A percentile compares a stretch with the other conserved stretches of the same genome.
Evolutionary conservation across 73 alveolate species (phyloP).

Genomic region (Loxodes magnus): DNA sequence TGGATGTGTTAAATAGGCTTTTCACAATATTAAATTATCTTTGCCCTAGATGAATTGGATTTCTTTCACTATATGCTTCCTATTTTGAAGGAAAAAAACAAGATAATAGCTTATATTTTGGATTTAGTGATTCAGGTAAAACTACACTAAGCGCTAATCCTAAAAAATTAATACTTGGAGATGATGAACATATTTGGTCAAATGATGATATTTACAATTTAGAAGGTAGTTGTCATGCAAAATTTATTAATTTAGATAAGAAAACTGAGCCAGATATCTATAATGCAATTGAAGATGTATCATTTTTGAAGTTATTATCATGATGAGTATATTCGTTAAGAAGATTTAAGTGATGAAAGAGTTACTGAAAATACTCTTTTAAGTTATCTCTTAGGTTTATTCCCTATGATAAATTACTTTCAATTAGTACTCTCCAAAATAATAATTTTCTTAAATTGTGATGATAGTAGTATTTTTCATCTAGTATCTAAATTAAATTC

Average conservation of each 20-base stretch:
- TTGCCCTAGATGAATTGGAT: slow-evolving; percentile 67
- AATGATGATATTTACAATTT: slow-evolving; percentile 87
- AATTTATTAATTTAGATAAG: slow-evolving; percentile 45
- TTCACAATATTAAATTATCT: slow-evolving; percentile 80
- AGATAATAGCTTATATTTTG: slow-evolving; percentile 82
- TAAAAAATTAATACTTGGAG: slow-evolving; percentile 79
- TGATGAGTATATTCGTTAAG: too few relatives aligned
- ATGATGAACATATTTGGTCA: slow-evolving; percentile 96
- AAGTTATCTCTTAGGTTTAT: slow-evolving; percentile 83
- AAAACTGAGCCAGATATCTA: slow-evolving; percentile 93
- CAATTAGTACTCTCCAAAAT: slow-evolving; percentile 85
- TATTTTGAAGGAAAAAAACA: slow-evolving; percentile 74
- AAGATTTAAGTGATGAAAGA: slow-evolving; percentile 61
- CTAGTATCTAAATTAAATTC: slow-evolving; percentile 83
- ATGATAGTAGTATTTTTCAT: slow-evolving; percentile 92
- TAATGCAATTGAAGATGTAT: slow-evolving; percentile 70
- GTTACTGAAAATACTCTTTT: slow-evolving; percentile 54
- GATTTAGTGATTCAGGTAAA: slow-evolving; percentile 95
- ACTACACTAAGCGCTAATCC: slow-evolving; percentile 92
- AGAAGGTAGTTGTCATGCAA: slow-evolving; percentile 98
- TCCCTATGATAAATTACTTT: slow-evolving; percentile 86
- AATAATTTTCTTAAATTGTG: slow-evolving; percentile 86
- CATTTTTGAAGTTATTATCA: slow-evolving; percentile 78
- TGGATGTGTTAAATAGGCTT: slow-evolving; percentile 93
- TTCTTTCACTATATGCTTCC: slow-evolving; percentile 84